phyloP scores from a whole-genome alignment of 2,329 filamentous ascomycete species.

The Microdochium bolleyi region DNA sequence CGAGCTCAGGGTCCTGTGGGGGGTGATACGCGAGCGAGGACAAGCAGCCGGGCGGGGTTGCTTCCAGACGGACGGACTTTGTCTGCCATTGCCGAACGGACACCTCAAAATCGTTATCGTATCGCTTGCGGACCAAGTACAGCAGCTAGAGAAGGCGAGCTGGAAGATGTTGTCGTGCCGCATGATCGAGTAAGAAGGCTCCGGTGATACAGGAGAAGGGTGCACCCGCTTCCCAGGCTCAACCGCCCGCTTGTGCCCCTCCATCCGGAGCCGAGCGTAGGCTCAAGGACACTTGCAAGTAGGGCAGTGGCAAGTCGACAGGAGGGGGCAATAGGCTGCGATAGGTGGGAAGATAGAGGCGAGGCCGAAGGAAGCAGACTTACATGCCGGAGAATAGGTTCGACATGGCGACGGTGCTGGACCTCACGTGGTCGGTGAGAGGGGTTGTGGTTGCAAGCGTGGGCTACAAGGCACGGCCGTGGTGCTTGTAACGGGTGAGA shows the following conservation, averaged over 20 bases:
- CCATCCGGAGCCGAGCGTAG: no score
- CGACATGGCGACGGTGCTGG: slow-evolving; percentile 35
- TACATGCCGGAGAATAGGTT: slow-evolving; percentile 57
- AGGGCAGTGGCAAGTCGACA: not conserved
- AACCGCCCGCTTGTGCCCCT: no score
- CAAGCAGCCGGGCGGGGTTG: not conserved
- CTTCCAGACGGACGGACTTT: not conserved
- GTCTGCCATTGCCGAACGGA: not conserved
- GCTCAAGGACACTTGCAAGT: no score
- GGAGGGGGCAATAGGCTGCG: slow-evolving; percentile 3
- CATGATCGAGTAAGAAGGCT: no score
- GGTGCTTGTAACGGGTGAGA: not conserved
- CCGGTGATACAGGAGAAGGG: no score
- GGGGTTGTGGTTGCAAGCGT: not conserved
- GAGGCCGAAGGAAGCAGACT: slow-evolving; percentile 24
- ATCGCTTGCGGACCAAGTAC: no score
- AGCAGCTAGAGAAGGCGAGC: no score
- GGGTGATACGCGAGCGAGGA: not conserved
- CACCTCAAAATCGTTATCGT: no score
- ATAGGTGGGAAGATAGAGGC: slow-evolving; percentile 2
- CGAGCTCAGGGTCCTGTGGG: not conserved
- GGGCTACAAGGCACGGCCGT: not conserved
- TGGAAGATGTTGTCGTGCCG: no score
- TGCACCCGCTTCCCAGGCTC: no score
- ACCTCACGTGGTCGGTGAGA: not conserved